Conservation (phyloP, 2,329 filamentous ascomycete species). For the Diaporthe aspalathi region DNA sequence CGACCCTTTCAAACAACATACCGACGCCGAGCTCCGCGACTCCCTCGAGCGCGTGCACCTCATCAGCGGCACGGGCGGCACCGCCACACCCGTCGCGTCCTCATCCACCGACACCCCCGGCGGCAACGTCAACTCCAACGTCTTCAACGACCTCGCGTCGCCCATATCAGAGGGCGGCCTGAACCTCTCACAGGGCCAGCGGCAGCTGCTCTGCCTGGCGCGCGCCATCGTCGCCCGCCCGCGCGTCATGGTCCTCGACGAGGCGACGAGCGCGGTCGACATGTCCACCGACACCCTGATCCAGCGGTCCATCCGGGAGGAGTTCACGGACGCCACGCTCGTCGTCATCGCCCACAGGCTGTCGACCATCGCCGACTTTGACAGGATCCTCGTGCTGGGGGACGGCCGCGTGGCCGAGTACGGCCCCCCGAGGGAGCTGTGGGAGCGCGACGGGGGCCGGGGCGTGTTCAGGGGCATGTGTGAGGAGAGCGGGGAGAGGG, state of each 20-base stretch:
- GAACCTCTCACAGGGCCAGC: slow-evolving; percentile 81
- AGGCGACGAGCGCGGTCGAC: slow-evolving; percentile 83
- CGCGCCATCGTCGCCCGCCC: slow-evolving; percentile 78
- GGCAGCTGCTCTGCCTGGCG: slow-evolving; percentile 80
- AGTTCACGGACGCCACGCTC: slow-evolving; percentile 76
- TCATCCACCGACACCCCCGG: slow-evolving; percentile 50
- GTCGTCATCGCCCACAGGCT: slow-evolving; percentile 81
- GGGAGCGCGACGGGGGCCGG: slow-evolving; percentile 57
- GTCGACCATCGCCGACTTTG: slow-evolving; percentile 82
- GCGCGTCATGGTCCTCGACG: slow-evolving; percentile 83
- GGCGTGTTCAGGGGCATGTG: slow-evolving; percentile 73
- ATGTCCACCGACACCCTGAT: slow-evolving; percentile 81
- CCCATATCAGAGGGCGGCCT: slow-evolving; percentile 77
- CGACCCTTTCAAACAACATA: slow-evolving; percentile 79
- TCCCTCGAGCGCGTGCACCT: slow-evolving; percentile 78
- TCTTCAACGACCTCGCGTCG: slow-evolving; percentile 72
- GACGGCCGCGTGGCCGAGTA: slow-evolving; percentile 76
- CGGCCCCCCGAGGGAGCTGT: slow-evolving; percentile 72
- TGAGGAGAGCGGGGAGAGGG: slow-evolving; percentile 69
- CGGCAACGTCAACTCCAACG: slow-evolving; percentile 67
- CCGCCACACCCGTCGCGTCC: slow-evolving; percentile 53
- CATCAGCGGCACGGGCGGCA: slow-evolving; percentile 50
- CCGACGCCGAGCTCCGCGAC: slow-evolving; percentile 75
- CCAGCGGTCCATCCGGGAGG: slow-evolving; percentile 77
- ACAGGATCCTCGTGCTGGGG: slow-evolving; percentile 77